phyloP scores from a whole-genome alignment of 164 flowering plant genomes.

The Malania oleifera region DNA sequence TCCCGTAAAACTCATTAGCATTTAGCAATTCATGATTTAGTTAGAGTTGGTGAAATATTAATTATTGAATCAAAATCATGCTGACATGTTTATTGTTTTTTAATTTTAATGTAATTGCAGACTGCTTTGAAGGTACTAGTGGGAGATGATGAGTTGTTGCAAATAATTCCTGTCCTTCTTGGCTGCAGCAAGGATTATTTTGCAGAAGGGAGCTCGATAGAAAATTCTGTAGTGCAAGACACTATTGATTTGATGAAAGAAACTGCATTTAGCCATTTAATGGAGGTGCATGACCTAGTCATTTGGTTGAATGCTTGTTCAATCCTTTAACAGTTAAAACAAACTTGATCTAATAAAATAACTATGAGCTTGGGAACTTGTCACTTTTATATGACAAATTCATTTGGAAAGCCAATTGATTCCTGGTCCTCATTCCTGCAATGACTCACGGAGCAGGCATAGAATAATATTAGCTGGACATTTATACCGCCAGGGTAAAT shows the following conservation, averaged over 20 bases:
- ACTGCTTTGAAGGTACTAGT: conserved; percentile 65
- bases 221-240: conserved; percentile 19
- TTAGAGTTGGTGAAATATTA: no score
- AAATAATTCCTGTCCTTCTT: conserved; percentile 57
- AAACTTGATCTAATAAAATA: no score
- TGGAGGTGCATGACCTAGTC: conserved; percentile 60
- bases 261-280: conserved; percentile 79
- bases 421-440: no score
- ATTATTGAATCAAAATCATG: no score
- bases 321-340: no score
- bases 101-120: conserved; percentile 25
- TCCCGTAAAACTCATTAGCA: background rate
- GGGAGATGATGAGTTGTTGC: conserved; percentile 63
- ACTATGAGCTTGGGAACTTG: no score
- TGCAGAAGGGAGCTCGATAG: conserved; percentile 31
- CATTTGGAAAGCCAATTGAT: no score
- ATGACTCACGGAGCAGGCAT: no score
- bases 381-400: no score
- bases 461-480: no score
- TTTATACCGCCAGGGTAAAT: no score
- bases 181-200: conserved; percentile 41
- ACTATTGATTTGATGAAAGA: conserved; percentile 50
- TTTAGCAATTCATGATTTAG: no score
- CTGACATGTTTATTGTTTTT: background rate
- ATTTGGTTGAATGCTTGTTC: background rate